Evolutionary conservation across 306 rosid species (phyloP), one percentile per base, ranked within the genome.

Genomic region (Trichosanthes cucumerina): DNA sequence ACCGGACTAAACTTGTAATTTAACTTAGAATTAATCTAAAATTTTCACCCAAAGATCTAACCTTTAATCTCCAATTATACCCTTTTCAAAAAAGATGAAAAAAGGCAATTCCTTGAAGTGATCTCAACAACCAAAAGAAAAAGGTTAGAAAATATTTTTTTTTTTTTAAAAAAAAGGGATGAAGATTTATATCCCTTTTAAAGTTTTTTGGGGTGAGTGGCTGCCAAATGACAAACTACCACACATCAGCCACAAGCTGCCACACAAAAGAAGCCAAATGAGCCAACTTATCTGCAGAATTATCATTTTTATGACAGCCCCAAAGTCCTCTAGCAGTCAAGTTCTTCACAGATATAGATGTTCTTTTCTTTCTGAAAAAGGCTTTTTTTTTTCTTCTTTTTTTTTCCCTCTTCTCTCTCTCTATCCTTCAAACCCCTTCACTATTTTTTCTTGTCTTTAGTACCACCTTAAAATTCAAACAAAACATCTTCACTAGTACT

Each of bases 181-280:
- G 12, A 31, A 26, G n/a, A 64, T 63, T 7, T 46, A 33, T 15
- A n/a, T n/a, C n/a, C 6, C 26, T 9, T 8, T 16, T n/a, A n/a
- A n/a, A n/a, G n/a, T n/a, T 66, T 1, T 66, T 68, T n/a, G 31
- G 23, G 71, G 50, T n/a, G 74, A n/a, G 75, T 39, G 24, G 28
- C 5, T 39, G 31, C 5, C 33, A 68, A 39, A 68, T 68, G 33
- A 64, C 46, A 64, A 34, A 64, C 7, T 5, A 36, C 71, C 71
- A 28, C 68, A 64, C 71, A 64, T 64, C 75, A 41, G 33, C 19
- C 52, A 68, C 1, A 39, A 68, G 18, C 5, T 68, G 75, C 75
- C 75, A 68, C 33, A 39, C 52, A 39, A 68, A 68, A 68, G 34
- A 68, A 21, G 75, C 75, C 74, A 66, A 66, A 66, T 38, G 28